Evolutionary conservation across 129 eudicot genomes (phyloP), one percentile per base, ranked within the genome.

Genomic region (Saussurea involucrata): DNA sequence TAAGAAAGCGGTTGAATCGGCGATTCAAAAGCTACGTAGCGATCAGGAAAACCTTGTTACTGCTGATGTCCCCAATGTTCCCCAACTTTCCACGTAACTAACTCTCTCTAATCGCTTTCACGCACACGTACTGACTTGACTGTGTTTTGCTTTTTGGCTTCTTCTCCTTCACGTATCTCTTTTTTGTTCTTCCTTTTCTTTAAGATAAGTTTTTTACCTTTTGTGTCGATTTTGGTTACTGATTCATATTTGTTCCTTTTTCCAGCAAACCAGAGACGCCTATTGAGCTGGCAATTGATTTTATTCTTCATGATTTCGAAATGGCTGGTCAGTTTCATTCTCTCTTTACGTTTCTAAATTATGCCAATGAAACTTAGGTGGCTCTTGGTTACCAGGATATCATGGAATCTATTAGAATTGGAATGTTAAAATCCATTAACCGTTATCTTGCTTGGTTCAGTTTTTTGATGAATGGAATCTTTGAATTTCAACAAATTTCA

Each of bases 291-390:
- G 98, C 98, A 57, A 93, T 90, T 84, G 98, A 93, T 84, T 93
- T 93, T 84, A 85, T 93, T 44, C 98, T 93, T n/a, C 97, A 93
- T 78, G 98, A 90, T 82, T 93, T 93, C 69, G 97, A 93, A 84
- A 93, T 93, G 98, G 98, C 97, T 72, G 98, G 98, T 93, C n/a
- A 66, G 84, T 83, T 49, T 75, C 32, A 33, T n/a, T 24, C 8
- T 29, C 13, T 31, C 25, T 72, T 36, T n/a, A n/a, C n/a, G n/a
- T n/a, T n/a, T n/a, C n/a, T n/a, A n/a, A n/a, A n/a, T n/a, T n/a
- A n/a, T n/a, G n/a, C n/a, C n/a, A n/a, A n/a, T n/a, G n/a, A n/a
- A n/a, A n/a, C n/a, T n/a, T n/a, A n/a, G n/a, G n/a, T n/a, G n/a
- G n/a, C n/a, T n/a, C n/a, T n/a, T n/a, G n/a, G n/a, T n/a, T n/a